Evolutionary conservation across 371 early-diverging fungal species (phyloP).

Genomic region (Mucor lusitanicus): DNA sequence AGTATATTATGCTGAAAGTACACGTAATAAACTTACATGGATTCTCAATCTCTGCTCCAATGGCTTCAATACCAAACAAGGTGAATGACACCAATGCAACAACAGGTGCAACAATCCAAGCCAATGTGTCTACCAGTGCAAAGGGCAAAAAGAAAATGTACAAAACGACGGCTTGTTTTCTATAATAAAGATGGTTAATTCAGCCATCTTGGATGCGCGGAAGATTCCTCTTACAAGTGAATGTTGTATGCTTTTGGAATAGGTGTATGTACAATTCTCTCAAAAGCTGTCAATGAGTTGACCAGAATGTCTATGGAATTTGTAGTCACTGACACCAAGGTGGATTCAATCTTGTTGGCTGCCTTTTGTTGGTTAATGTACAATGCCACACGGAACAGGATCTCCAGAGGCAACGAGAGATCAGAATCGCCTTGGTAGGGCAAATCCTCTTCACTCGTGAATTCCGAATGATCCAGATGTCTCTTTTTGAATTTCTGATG

Average conservation of each 20-base stretch:
- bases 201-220: not conserved
- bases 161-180: slow-evolving; percentile 69
- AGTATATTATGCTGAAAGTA: slow-evolving; percentile 18
- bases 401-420: slow-evolving; percentile 61
- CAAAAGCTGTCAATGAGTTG: slow-evolving; percentile 72
- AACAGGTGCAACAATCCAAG: slow-evolving; percentile 61
- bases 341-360: slow-evolving; percentile 52
- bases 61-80: slow-evolving; percentile 75
- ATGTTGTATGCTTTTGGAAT: slow-evolving; percentile 81
- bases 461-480: slow-evolving; percentile 29
- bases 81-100: slow-evolving; percentile 68
- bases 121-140: slow-evolving; percentile 58
- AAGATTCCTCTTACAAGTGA: slow-evolving; percentile 59
- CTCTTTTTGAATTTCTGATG: slow-evolving; percentile 12
- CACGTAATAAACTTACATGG: slow-evolving; percentile 30
- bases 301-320: slow-evolving; percentile 51
- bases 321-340: slow-evolving; percentile 49
- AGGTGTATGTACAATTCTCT: slow-evolving; percentile 76
- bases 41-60: slow-evolving; percentile 53
- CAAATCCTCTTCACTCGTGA: slow-evolving; percentile 41
- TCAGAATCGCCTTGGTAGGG: slow-evolving; percentile 45
- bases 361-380: slow-evolving; percentile 53
- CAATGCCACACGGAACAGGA: slow-evolving; percentile 54
- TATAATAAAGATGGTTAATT: slow-evolving; percentile 3
- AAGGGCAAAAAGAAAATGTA: slow-evolving; percentile 74